Evolutionary conservation across 495 filamentous ascomycete genomes (phyloP).

Genomic region (Astrothelium macrocarpum): DNA sequence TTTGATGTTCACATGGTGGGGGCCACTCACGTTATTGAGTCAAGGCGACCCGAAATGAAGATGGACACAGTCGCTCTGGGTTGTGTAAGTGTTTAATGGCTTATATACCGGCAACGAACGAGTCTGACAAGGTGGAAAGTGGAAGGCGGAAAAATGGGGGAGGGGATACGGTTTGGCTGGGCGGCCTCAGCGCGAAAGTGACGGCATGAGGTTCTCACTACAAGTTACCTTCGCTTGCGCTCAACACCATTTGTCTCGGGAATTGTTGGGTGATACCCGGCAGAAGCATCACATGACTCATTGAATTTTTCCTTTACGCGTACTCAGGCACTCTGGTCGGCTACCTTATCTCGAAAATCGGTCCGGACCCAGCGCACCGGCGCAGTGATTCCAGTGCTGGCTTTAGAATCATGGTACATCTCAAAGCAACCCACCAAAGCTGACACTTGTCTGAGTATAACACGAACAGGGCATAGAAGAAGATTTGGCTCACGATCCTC

Average conservation of each 20-base stretch:
- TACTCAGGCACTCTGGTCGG: not conserved
- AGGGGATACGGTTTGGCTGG: not conserved
- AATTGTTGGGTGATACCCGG: not conserved
- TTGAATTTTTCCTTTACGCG: not conserved
- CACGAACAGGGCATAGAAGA: conserved; percentile 40
- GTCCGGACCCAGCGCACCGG: too few species aligned
- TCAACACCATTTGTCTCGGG: not conserved
- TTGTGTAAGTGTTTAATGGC: too few species aligned
- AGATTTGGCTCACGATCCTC: conserved; percentile 63
- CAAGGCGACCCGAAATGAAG: too few species aligned
- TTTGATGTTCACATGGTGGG: not conserved
- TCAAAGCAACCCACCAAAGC: not conserved
- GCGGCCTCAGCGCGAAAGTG: not conserved
- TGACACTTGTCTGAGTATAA: not conserved
- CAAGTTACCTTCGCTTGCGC: not conserved
- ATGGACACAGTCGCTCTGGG: too few species aligned
- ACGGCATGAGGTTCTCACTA: not conserved
- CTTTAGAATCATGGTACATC: conserved; percentile 1
- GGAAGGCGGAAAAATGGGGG: conserved; percentile 3
- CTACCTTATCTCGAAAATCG: not conserved
- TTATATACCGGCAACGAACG: too few species aligned
- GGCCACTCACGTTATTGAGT: not conserved
- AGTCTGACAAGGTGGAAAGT: not conserved
- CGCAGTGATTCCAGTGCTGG: too few species aligned
- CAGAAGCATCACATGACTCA: not conserved